Conservation (phyloP, 78 protist species). For the Dictyostelium firmibasis region DNA sequence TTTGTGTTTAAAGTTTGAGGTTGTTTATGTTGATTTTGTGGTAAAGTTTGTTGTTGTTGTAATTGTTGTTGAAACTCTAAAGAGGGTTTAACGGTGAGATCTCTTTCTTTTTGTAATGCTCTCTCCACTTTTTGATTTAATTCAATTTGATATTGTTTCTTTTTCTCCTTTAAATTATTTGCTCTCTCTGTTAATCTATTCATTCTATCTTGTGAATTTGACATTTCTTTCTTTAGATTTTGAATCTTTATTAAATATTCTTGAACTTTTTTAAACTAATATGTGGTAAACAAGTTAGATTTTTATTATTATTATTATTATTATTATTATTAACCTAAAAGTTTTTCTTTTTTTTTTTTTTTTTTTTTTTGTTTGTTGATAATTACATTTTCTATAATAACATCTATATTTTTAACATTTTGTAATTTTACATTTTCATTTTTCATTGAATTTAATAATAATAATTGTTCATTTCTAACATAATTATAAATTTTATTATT, state of each 20-base stretch:
- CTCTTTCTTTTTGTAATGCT: slow-evolving; percentile 68
- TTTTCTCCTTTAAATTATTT: slow-evolving; percentile 39
- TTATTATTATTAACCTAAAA: background rate
- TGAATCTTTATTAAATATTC: slow-evolving; percentile 63
- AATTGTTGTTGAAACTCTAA: slow-evolving; percentile 34
- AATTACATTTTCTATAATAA: slow-evolving; percentile 61
- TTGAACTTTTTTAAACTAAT: slow-evolving; percentile 40
- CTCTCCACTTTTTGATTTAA: slow-evolving; percentile 43
- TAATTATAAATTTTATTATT: background rate
- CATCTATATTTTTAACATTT: slow-evolving; percentile 45
- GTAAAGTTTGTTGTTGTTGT: slow-evolving; percentile 10
- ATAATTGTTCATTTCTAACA: slow-evolving; percentile 38
- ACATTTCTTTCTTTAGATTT: slow-evolving; percentile 54
- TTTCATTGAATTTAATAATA: slow-evolving; percentile 6
- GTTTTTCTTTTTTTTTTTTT: background rate
- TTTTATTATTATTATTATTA: background rate
- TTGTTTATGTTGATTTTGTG: slow-evolving; percentile 9
- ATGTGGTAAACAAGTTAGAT: no score
- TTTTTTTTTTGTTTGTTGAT: background rate
- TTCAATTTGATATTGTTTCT: slow-evolving; percentile 41
- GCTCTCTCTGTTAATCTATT: slow-evolving; percentile 36
- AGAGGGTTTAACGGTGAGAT: slow-evolving; percentile 55
- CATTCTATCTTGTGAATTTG: slow-evolving; percentile 35
- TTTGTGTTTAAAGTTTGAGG: slow-evolving; percentile 23
- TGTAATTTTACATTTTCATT: slow-evolving; percentile 68